phyloP scores from a whole-genome alignment of 257 asterid species.

The Asclepias syriaca region DNA sequence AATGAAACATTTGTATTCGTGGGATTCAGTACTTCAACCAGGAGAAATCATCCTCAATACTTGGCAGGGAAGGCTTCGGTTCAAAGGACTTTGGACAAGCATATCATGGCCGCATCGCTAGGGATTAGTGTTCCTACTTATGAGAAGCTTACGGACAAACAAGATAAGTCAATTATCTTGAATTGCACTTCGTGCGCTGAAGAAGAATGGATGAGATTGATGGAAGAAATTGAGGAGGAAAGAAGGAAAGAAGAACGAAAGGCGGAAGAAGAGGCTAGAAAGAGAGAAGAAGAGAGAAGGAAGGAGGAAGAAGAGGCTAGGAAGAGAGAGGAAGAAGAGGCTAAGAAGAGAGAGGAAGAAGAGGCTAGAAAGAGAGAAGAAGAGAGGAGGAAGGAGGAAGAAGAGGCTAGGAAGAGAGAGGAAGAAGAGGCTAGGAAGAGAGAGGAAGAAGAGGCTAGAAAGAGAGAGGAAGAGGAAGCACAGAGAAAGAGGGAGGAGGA shows the following conservation, averaged over 20 bases:
- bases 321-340: constrained; percentile 7
- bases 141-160: constrained; percentile 38
- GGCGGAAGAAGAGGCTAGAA: constrained; percentile 32
- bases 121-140: constrained; percentile 32
- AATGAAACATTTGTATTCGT: constrained; percentile 59
- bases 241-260: constrained; percentile 28
- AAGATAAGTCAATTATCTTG: constrained; percentile 47
- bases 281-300: constrained; percentile 14
- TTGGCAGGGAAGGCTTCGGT: constrained; percentile 70
- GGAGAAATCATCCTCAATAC: constrained; percentile 62
- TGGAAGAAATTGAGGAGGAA: constrained; percentile 46
- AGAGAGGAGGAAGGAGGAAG: constrained; percentile 5
- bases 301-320: constrained; percentile 6
- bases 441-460: constrained; percentile 2
- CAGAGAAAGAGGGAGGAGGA: constrained; percentile 7
- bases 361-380: constrained; percentile 3
- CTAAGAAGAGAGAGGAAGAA: constrained; percentile 5
- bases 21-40: constrained; percentile 54
- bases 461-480: constrained; percentile 4
- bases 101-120: constrained; percentile 47
- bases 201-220: constrained; percentile 53
- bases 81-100: constrained; percentile 40
- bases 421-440: background rate
- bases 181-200: constrained; percentile 77
- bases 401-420: constrained; percentile 6